Conservation (phyloP, 257 asterid species). For the Solanum dulcamara region DNA sequence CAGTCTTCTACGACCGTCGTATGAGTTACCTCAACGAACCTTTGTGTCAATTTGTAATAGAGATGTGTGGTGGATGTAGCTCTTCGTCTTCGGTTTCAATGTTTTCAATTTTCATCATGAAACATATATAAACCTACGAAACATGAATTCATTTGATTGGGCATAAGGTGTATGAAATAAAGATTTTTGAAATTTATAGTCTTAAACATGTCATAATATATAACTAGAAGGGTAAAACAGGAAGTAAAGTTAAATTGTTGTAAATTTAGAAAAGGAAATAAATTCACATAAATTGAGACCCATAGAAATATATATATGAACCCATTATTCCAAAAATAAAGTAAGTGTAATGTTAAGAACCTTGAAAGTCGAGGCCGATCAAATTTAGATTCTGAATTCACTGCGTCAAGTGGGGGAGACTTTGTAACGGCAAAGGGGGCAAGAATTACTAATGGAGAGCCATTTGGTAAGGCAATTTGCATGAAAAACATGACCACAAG, state of each 20-base stretch:
- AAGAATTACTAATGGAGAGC: background rate
- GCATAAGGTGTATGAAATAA: background rate
- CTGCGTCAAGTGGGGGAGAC: background rate
- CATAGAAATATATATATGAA: background rate
- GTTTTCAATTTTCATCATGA: too few species aligned
- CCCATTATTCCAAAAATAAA: background rate
- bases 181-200: background rate
- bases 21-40: background rate
- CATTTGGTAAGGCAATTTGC: background rate
- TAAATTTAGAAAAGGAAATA: background rate
- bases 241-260: background rate
- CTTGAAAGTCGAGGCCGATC: background rate
- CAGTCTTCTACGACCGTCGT: background rate
- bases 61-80: background rate
- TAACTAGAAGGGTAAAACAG: background rate
- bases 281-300: background rate
- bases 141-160: background rate
- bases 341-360: background rate
- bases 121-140: too few species aligned
- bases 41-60: background rate
- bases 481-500: conserved; percentile 4
- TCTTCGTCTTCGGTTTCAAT: background rate
- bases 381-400: background rate
- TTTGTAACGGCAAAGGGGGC: background rate
- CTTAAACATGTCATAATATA: background rate